Evolutionary conservation across 805 yeast genomes (phyloP).

Genomic region (Yarrowia sp.): DNA sequence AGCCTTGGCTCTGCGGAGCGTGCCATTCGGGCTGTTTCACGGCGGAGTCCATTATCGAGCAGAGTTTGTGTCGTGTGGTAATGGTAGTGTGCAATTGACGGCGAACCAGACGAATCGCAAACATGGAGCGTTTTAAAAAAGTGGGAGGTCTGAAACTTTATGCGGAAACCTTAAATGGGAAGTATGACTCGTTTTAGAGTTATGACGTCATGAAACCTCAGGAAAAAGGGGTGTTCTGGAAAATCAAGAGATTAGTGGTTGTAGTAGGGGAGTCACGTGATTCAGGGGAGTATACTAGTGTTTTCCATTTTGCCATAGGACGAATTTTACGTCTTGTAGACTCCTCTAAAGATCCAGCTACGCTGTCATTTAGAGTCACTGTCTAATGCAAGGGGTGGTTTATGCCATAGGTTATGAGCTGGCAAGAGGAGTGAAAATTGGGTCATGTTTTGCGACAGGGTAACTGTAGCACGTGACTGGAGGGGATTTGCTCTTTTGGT

Average conservation of each 20-base stretch:
- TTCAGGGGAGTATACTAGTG: not conserved
- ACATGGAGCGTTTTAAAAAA: constrained; percentile 13
- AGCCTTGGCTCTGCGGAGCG: constrained; percentile 44
- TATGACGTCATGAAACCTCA: not conserved
- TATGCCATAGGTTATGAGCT: not conserved
- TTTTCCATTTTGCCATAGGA: too few species aligned
- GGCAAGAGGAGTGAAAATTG: not conserved
- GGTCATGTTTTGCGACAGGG: too few species aligned
- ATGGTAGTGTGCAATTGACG: not conserved
- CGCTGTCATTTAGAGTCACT: too few species aligned
- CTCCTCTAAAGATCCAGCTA: too few species aligned
- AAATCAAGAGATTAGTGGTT: not conserved
- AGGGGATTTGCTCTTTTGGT: too few species aligned
- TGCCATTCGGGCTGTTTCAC: constrained; percentile 35
- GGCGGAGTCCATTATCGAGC: constrained; percentile 28
- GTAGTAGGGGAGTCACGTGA: not conserved
- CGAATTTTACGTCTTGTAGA: too few species aligned
- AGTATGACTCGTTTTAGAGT: not conserved
- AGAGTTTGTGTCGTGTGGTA: not conserved
- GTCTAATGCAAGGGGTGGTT: constrained; percentile 2
- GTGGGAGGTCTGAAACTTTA: not conserved
- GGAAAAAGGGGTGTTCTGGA: not conserved
- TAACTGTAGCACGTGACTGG: too few species aligned
- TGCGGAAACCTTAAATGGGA: not conserved
- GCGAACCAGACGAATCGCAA: constrained; percentile 10